phyloP scores from a whole-genome alignment of 768 basidiomycete species.

The Leccinum subtestaceum region DNA sequence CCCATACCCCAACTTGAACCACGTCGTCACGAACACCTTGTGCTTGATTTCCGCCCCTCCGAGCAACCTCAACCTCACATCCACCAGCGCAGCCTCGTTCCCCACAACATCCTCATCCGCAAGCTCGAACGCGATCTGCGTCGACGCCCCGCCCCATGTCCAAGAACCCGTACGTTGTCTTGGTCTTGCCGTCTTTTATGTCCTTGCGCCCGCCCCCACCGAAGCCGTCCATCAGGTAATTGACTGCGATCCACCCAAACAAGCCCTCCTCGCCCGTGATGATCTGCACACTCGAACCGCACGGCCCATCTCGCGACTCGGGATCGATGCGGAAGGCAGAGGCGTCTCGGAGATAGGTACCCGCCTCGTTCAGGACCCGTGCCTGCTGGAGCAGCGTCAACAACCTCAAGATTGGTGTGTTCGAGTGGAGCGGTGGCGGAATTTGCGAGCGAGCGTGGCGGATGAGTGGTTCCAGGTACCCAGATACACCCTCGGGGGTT shows the following conservation, averaged over 20 bases:
- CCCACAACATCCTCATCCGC: constrained; percentile 48
- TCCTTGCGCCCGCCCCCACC: constrained; percentile 30
- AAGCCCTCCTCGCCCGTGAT: constrained; percentile 98
- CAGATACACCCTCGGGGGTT: constrained; percentile 64
- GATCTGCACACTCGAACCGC: constrained; percentile 89
- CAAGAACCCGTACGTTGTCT: constrained; percentile 92
- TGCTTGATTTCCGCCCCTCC: constrained; percentile 86
- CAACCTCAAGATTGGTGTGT: constrained; percentile 93
- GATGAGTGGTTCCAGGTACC: constrained; percentile 83
- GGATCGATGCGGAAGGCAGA: constrained; percentile 77
- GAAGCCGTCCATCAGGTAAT: constrained; percentile 98
- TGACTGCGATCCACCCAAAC: constrained; percentile 98
- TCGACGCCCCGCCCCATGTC: constrained; percentile 99
- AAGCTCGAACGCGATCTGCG: constrained; percentile 98
- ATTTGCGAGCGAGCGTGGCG: constrained; percentile 78
- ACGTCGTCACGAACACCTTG: constrained; percentile 95
- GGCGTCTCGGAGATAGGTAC: constrained; percentile 68
- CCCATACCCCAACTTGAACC: constrained; percentile 83
- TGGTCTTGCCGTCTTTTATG: constrained; percentile 51
- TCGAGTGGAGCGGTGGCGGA: constrained; percentile 78
- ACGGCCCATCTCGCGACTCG: constrained; percentile 68
- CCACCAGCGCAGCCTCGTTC: constrained; percentile 57
- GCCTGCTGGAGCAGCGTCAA: constrained; percentile 66
- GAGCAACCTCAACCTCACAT: constrained; percentile 78
- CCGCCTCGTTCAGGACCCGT: constrained; percentile 70